Evolutionary conservation across 352 stramenopile species (phyloP), one percentile per base, ranked within the genome.

Genomic region (Globisporangium uncinulatum): DNA sequence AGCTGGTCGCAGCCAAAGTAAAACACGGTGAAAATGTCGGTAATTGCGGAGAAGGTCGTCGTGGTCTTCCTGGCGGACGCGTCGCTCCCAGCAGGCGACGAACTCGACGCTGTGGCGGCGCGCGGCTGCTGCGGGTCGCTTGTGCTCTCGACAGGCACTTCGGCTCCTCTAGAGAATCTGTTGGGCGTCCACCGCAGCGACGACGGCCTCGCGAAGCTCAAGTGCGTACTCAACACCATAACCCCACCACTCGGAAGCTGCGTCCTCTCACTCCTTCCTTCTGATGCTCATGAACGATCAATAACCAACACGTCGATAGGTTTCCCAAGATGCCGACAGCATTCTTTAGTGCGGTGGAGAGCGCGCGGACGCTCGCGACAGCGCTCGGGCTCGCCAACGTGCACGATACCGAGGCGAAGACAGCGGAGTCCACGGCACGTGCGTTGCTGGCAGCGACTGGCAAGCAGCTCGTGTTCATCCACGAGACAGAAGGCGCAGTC

Each of bases 391-490:
- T 87, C 11, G n/a, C 49, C 13, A 49, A 65, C 0, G 74, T 89
- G 7, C 57, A 72, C 15, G 29, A 65, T 6, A 44, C 76, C 4
- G 43, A 61, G 4, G 43, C 56, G 1, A 50, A 29, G 14, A 54
- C 59, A 9, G 49, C 48, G 7, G 57, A 56, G 29, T 47, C 62
- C 0, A 4, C 21, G 13, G 17, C 24, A 11, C 5, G 56, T 11
- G 44, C 47, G 24, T 56, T 83, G 15, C 54, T 88, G 11, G 43
- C 46, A 0, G 61, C 63, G 19, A 70, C 69, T 41, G 15, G 44
- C 65, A 86, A 88, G 62, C 70, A 75, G 7, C 53, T 89, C n/a
- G 73, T 76, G 24, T 66, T 89, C 39, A 41, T 92, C 14, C 79
- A 91, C 54, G 32, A 86, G 24, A 55, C 68, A 13, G n/a, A 59